Base-by-base conservation (phyloP, 192 early-diverging fungal genomes). In the Coemansia sp. region DNA sequence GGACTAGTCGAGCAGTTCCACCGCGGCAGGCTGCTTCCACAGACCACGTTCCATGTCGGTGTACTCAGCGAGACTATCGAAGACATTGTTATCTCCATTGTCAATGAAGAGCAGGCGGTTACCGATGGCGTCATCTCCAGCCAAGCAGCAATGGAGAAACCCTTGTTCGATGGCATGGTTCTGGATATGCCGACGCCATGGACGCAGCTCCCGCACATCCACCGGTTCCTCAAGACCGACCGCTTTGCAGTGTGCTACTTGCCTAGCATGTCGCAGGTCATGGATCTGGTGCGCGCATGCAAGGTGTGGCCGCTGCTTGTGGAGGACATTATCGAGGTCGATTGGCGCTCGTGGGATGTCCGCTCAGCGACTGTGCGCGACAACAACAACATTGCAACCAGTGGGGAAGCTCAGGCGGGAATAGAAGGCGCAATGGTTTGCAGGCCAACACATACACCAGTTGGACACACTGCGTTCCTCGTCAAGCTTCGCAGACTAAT, bases 381-480 rank as follows among this genome's bases (percentile, higher is more conserved):
- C 13, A 61, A 46, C 2, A 50, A 49, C 17, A 20, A 29, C 29
- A 29, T 29, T 29, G 29, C 29, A 29, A 2, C 23, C 38, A 40
- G 5, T 0, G 11, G 38, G 7, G 38, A 40, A 4, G 34, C 42
- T 9, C 25, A 50, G 25, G n/a, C 40, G 6, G 62, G 49, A 1
- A 52, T 41, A 4, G 61, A 72, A 17, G 79, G 72, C 19, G 76
- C 79, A 8, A 74, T 83, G 75, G 65, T 86, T 2, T 84, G 85
- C 38, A 54, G 81, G 1, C 85, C 85, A 9, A 62, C 82, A 9
- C 85, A 86, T 22, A 76, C 69, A 58, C 85, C 80, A 0, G 65
- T 48, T 1, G 81, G 83, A 0, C 85, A 86, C 62, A 86, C 85
- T 0, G 85, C 83, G 11, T 86, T 86, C 61, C 68, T 86, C 17